A percentile compares a stretch with the other conserved stretches of the same genome.
These are phyloP conservation scores for Termitomyces sp. DNA, from an alignment of 1,284 basidiomycete species.

Conservation along the genomic window DNA sequence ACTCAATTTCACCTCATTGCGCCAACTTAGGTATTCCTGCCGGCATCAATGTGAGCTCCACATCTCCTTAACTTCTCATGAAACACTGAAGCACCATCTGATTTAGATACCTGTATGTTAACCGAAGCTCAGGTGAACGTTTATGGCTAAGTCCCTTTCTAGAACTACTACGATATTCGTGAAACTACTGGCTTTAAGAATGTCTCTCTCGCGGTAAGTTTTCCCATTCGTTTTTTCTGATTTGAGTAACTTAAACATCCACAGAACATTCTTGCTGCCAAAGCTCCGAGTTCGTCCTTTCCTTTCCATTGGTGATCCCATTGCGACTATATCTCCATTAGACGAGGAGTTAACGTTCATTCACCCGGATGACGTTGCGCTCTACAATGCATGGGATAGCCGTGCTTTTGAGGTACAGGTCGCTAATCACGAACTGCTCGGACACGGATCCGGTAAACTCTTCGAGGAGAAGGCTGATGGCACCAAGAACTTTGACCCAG, in stretches of 20 bases:
- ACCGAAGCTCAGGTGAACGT: neutral
- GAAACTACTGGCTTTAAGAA: constrained; percentile 82
- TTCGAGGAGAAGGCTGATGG: constrained; percentile 74
- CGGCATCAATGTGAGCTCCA: constrained; percentile 66
- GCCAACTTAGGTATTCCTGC: constrained; percentile 62
- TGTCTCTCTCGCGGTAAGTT: constrained; percentile 64
- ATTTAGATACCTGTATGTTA: constrained; percentile 58
- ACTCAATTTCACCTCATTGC: neutral
- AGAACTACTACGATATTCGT: constrained; percentile 78
- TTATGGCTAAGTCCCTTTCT: neutral
- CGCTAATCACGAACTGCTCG: constrained; percentile 79
- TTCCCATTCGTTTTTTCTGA: constrained; percentile 1
- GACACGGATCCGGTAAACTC: constrained; percentile 76
- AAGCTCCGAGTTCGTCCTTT: constrained; percentile 61
- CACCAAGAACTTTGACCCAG: constrained; percentile 72
- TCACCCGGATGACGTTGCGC: constrained; percentile 63
- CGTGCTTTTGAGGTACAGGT: constrained; percentile 80
- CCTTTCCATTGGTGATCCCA: constrained; percentile 1
- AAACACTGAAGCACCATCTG: neutral
- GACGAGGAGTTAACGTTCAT: constrained; percentile 78
- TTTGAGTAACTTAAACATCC: neutral
- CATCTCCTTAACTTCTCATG: neutral
- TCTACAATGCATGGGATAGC: constrained; percentile 74
- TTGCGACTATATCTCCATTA: constrained; percentile 25
- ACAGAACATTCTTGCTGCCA: constrained; percentile 77